A percentile compares a stretch with the other conserved stretches of the same genome.
These are phyloP conservation scores for Cryphonectria parasitica DNA, from an alignment of 2,329 filamentous ascomycete species.

Conservation along the genomic window DNA sequence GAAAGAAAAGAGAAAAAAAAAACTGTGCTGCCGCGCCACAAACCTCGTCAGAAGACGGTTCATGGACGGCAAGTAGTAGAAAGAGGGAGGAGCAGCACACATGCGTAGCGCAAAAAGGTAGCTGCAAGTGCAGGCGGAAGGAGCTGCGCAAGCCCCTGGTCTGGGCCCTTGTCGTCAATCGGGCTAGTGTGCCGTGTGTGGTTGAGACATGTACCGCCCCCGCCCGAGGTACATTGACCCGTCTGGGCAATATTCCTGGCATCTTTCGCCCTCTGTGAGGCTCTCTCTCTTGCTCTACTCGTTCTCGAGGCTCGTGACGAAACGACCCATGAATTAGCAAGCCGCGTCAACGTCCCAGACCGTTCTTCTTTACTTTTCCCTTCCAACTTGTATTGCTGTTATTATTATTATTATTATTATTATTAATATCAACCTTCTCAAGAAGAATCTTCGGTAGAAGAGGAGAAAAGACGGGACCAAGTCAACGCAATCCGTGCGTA, in stretches of 20 bases:
- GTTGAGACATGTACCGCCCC: slow-evolving; percentile 1
- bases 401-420: too few species aligned
- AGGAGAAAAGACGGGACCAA: background rate
- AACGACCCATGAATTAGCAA: background rate
- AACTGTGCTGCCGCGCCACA: too few species aligned
- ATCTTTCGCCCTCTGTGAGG: too few species aligned
- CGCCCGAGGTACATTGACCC: background rate
- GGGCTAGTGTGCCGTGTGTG: background rate
- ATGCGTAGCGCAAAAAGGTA: background rate
- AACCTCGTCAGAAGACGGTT: background rate
- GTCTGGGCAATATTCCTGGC: background rate
- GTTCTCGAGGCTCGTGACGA: background rate
- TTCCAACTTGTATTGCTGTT: too few species aligned
- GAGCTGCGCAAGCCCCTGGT: slow-evolving; percentile 3
- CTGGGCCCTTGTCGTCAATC: background rate
- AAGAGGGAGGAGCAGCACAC: background rate
- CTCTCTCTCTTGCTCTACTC: too few species aligned
- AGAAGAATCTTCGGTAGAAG: too few species aligned
- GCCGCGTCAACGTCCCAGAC: background rate
- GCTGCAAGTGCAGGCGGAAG: background rate
- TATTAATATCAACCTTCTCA: too few species aligned
- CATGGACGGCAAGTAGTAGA: background rate
- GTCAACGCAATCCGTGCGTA: background rate
- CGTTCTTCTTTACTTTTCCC: too few species aligned
- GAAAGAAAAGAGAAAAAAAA: too few species aligned